Evolutionary conservation across 176 grass and related monocot genomes (phyloP).

Genomic region (Musa troglodytarum): DNA sequence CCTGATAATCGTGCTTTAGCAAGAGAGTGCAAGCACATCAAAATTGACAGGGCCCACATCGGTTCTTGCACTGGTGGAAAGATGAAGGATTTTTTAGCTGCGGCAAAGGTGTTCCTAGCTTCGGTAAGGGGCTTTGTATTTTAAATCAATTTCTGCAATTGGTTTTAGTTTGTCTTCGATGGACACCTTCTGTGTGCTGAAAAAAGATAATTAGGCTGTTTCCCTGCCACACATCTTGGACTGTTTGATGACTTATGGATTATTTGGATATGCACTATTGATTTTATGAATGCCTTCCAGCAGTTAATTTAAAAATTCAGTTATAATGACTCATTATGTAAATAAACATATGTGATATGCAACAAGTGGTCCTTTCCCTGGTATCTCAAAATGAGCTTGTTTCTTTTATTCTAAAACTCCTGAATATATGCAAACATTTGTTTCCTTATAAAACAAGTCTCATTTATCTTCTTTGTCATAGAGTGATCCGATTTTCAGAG

Average conservation of each 20-base stretch:
- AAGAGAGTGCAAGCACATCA: conserved; percentile 96
- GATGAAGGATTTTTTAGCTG: conserved; percentile 85
- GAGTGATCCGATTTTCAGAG: no score
- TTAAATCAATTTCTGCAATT: conserved; percentile 4
- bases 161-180: neutral
- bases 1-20: conserved; percentile 88
- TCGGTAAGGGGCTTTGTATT: conserved; percentile 52
- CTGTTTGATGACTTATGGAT: neutral
- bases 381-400: neutral
- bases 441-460: neutral
- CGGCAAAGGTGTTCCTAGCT: conserved; percentile 82
- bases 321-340: neutral
- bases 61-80: conserved; percentile 98
- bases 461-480: neutral
- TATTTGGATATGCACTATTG: neutral
- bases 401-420: neutral
- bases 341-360: neutral
- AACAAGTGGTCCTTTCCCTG: neutral
- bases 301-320: neutral
- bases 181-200: neutral
- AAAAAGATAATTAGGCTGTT: neutral
- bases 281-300: neutral
- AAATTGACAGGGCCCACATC: conserved; percentile 89
- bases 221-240: neutral
- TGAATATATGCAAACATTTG: neutral